These are phyloP conservation scores for Harrya chromipes DNA, from an alignment of 768 basidiomycete species.

Conservation along the genomic window DNA sequence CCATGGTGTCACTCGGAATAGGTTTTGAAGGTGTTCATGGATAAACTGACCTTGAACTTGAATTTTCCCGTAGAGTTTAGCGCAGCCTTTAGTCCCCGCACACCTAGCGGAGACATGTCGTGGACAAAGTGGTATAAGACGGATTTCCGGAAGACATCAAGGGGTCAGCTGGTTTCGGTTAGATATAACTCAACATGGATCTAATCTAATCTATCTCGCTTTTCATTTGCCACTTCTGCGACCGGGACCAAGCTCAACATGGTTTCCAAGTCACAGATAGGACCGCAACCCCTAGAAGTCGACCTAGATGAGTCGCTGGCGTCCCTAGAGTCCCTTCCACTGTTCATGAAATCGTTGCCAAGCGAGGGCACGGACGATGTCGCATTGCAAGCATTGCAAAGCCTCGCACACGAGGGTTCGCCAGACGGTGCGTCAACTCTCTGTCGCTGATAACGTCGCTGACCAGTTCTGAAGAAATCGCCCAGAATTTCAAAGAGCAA, in stretches of 20 bases:
- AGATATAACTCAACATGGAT: conserved; percentile 5
- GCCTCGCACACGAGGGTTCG: conserved; percentile 83
- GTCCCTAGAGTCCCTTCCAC: conserved; percentile 64
- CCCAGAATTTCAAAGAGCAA: conserved; percentile 90
- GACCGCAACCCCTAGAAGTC: conserved; percentile 21
- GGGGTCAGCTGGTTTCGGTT: conserved; percentile 1
- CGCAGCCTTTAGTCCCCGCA: conserved; percentile 54
- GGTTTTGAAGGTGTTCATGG: not conserved
- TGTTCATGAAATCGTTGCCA: conserved; percentile 93
- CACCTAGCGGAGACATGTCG: conserved; percentile 30
- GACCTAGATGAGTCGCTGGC: conserved; percentile 37
- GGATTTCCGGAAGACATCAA: not conserved
- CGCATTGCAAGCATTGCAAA: conserved; percentile 79
- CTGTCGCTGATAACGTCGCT: not conserved
- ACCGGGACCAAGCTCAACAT: conserved; percentile 5
- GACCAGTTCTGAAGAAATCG: conserved; percentile 58
- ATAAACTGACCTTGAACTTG: conserved; percentile 54
- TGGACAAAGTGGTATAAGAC: not conserved
- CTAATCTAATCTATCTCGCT: conserved; percentile 19
- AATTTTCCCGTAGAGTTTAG: conserved; percentile 59
- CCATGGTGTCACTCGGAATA: not conserved
- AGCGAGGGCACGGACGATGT: conserved; percentile 58
- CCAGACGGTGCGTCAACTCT: conserved; percentile 74
- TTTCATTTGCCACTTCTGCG: not conserved
- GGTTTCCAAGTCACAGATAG: conserved; percentile 20